Conservation (phyloP, 2,329 filamentous ascomycete species). For the Xylaria sp. region DNA sequence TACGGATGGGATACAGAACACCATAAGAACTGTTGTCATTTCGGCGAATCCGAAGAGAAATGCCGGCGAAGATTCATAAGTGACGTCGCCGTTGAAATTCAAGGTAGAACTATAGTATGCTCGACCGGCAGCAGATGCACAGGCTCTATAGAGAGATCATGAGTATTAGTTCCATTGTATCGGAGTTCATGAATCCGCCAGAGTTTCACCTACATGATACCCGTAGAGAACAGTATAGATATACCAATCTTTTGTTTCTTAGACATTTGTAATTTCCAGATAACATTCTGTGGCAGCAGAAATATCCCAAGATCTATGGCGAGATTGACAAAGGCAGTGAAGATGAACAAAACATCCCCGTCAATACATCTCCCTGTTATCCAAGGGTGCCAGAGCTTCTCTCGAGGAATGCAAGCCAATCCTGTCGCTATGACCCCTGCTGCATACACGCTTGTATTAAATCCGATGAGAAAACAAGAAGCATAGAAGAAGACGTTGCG, state of each 20-base stretch:
- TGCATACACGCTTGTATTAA: conserved; percentile 24
- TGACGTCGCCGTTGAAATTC: conserved; percentile 17
- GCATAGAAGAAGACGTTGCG: conserved; percentile 37
- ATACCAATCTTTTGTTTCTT: conserved; percentile 46
- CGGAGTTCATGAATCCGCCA: neutral
- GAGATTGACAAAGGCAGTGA: conserved; percentile 35
- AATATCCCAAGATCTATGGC: conserved; percentile 58
- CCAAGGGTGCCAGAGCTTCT: conserved; percentile 35
- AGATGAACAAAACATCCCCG: conserved; percentile 21
- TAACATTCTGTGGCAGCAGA: conserved; percentile 57
- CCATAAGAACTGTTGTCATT: conserved; percentile 22
- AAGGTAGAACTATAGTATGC: conserved; percentile 19
- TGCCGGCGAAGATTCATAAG: conserved; percentile 14
- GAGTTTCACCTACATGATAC: conserved; percentile 35
- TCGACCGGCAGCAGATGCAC: conserved; percentile 25
- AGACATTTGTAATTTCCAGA: conserved; percentile 59
- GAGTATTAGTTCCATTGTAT: neutral
- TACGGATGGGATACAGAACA: conserved; percentile 30
- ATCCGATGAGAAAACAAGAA: conserved; percentile 27
- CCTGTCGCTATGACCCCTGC: conserved; percentile 27
- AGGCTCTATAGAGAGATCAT: conserved; percentile 10
- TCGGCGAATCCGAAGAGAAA: conserved; percentile 29
- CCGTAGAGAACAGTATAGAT: conserved; percentile 40
- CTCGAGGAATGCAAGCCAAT: conserved; percentile 31
- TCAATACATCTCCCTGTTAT: conserved; percentile 34